A percentile compares a stretch with the other conserved stretches of the same genome.
Evolutionary conservation across 2,329 filamentous ascomycete species (phyloP).

Genomic region (Raffaelea arxii): DNA sequence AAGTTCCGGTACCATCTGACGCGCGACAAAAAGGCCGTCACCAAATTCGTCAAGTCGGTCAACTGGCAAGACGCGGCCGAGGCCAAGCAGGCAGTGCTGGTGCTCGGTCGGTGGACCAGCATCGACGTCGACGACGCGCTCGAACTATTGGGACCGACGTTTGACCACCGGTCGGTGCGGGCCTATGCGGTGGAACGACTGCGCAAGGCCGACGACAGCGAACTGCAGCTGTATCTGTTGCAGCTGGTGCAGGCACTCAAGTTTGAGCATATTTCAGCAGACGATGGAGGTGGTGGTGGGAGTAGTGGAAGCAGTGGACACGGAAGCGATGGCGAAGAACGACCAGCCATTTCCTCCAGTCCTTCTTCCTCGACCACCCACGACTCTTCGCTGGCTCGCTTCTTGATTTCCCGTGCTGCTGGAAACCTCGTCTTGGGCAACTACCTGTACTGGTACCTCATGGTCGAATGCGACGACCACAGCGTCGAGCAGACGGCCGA

Average conservation of each 20-base stretch:
- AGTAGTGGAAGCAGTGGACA: neutral
- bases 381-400: conserved; percentile 79
- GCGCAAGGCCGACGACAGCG: conserved; percentile 84
- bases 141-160: conserved; percentile 84
- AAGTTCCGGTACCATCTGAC: conserved; percentile 93
- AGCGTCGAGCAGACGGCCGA: conserved; percentile 62
- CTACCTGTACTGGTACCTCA: conserved; percentile 96
- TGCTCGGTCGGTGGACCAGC: conserved; percentile 88
- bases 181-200: conserved; percentile 89
- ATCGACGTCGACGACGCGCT: conserved; percentile 96
- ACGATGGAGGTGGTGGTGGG: conserved; percentile 34
- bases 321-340: neutral
- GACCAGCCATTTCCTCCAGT: neutral
- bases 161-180: conserved; percentile 79
- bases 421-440: conserved; percentile 87
- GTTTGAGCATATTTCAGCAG: conserved; percentile 67
- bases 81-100: conserved; percentile 70
- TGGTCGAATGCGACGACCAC: conserved; percentile 89
- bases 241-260: conserved; percentile 95
- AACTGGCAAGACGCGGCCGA: conserved; percentile 15
- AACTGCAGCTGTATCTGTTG: conserved; percentile 80
- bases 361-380: conserved; percentile 49
- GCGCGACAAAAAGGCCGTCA: conserved; percentile 82
- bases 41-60: conserved; percentile 88
- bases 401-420: conserved; percentile 79